phyloP scores from a whole-genome alignment of 2,329 filamentous ascomycete species.

The Aureobasidium sp. region DNA sequence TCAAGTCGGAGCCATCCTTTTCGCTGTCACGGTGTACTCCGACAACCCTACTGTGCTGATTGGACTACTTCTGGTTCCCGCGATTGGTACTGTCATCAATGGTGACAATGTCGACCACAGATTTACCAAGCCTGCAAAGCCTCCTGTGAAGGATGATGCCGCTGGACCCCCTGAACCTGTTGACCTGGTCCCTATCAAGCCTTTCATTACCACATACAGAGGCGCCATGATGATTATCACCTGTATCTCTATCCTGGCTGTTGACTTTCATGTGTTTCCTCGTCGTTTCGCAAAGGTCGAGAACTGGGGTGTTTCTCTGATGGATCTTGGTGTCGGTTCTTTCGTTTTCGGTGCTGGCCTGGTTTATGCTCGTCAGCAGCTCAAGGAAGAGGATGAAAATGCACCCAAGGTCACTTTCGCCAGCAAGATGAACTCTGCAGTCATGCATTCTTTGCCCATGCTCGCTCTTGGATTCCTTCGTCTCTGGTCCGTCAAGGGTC shows the following conservation, averaged over 20 bases:
- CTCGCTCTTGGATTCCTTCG: slow-evolving; percentile 72
- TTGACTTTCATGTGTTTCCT: slow-evolving; percentile 90
- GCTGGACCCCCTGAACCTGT: slow-evolving; percentile 24
- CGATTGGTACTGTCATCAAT: slow-evolving; percentile 43
- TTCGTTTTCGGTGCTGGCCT: slow-evolving; percentile 94
- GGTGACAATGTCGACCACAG: slow-evolving; percentile 21
- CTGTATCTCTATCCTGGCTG: slow-evolving; percentile 86
- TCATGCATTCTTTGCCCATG: slow-evolving; percentile 77
- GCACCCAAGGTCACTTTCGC: slow-evolving; percentile 42
- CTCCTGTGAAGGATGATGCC: slow-evolving; percentile 20
- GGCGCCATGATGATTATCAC: slow-evolving; percentile 88
- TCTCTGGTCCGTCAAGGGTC: slow-evolving; percentile 80
- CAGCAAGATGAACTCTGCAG: slow-evolving; percentile 56
- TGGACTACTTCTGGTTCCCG: slow-evolving; percentile 65
- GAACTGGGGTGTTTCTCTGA: slow-evolving; percentile 98
- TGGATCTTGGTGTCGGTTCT: slow-evolving; percentile 95
- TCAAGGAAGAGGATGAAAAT: slow-evolving; percentile 50
- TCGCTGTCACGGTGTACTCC: slow-evolving; percentile 81
- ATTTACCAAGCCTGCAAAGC: slow-evolving; percentile 19
- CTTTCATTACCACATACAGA: slow-evolving; percentile 87
- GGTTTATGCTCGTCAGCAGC: slow-evolving; percentile 74
- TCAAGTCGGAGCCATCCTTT: slow-evolving; percentile 73
- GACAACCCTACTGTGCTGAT: slow-evolving; percentile 66
- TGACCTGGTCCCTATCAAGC: slow-evolving; percentile 67
- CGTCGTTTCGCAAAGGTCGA: slow-evolving; percentile 95